Conservation (phyloP, 768 basidiomycete genomes). For the Coprinopsis strossmayeri region DNA sequence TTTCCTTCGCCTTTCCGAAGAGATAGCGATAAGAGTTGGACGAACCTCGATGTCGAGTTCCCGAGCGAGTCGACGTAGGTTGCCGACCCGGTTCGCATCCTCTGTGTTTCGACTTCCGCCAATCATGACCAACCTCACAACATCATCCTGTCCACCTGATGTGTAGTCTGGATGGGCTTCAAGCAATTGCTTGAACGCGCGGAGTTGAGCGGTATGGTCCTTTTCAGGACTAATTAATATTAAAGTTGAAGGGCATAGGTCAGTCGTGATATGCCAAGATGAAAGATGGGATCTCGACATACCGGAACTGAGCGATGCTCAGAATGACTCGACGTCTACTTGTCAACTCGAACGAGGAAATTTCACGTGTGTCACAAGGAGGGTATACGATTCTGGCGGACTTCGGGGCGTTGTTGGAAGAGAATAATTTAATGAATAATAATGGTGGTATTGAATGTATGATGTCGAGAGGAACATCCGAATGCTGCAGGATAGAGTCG, state of each 20-base stretch:
- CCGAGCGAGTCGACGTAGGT: slow-evolving; percentile 48
- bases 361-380: slow-evolving; percentile 80
- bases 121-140: slow-evolving; percentile 69
- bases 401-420: slow-evolving; percentile 19
- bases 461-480: slow-evolving; percentile 42
- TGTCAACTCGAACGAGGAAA: slow-evolving; percentile 49
- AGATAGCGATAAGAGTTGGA: too few species aligned
- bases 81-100: slow-evolving; percentile 65
- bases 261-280: too few species aligned
- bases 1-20: too few species aligned
- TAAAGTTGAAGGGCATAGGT: neutral
- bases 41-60: slow-evolving; percentile 60
- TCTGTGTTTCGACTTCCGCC: slow-evolving; percentile 80
- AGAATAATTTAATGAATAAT: slow-evolving; percentile 23
- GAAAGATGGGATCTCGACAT: neutral
- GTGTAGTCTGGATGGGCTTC: slow-evolving; percentile 52
- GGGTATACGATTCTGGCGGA: slow-evolving; percentile 69
- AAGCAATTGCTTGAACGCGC: slow-evolving; percentile 58
- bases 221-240: slow-evolving; percentile 74
- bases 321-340: slow-evolving; percentile 61
- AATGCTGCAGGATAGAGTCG: slow-evolving; percentile 58
- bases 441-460: slow-evolving; percentile 40
- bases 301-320: slow-evolving; percentile 93
- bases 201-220: slow-evolving; percentile 78
- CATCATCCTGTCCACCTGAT: slow-evolving; percentile 16